phyloP scores from a whole-genome alignment of 2,329 filamentous ascomycete genomes.

The Tolypocladium album region DNA sequence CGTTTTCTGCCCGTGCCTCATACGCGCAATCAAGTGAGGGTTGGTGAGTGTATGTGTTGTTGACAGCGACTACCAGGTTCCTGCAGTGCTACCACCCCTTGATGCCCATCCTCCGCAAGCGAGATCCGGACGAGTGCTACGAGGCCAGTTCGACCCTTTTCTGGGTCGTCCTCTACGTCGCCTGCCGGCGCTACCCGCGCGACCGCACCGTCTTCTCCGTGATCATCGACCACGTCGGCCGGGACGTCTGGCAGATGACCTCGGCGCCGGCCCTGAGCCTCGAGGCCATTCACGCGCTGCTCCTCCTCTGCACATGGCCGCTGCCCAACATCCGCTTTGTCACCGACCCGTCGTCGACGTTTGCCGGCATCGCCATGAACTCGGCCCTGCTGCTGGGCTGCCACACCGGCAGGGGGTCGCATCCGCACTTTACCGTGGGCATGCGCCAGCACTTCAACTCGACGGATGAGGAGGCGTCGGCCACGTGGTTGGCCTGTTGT shows the following conservation, averaged over 20 bases:
- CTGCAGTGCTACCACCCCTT: conserved; percentile 42
- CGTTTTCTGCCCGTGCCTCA: background rate
- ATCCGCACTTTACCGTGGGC: conserved; percentile 36
- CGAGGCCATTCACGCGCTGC: conserved; percentile 38
- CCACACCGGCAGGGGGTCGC: conserved; percentile 40
- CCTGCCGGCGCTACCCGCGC: conserved; percentile 37
- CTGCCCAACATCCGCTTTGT: conserved; percentile 39
- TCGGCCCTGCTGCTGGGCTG: conserved; percentile 37
- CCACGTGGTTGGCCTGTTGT: conserved; percentile 43
- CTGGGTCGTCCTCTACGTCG: conserved; percentile 42
- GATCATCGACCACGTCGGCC: conserved; percentile 33
- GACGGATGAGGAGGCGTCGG: conserved; percentile 40
- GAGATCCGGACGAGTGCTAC: conserved; percentile 40
- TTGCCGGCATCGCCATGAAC: conserved; percentile 35
- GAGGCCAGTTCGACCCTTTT: conserved; percentile 37
- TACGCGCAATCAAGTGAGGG: background rate
- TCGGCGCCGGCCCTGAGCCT: conserved; percentile 31
- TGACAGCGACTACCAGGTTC: conserved; percentile 23
- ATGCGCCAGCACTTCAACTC: conserved; percentile 29
- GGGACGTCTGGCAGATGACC: conserved; percentile 33
- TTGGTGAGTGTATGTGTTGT: background rate
- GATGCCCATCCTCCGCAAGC: conserved; percentile 37
- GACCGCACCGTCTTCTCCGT: conserved; percentile 30
- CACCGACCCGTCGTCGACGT: conserved; percentile 37
- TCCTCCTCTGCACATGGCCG: conserved; percentile 41